Evolutionary conservation across 208 protist species (phyloP), one percentile per base, ranked within the genome.

Genomic region (Naegleria gruberi): DNA sequence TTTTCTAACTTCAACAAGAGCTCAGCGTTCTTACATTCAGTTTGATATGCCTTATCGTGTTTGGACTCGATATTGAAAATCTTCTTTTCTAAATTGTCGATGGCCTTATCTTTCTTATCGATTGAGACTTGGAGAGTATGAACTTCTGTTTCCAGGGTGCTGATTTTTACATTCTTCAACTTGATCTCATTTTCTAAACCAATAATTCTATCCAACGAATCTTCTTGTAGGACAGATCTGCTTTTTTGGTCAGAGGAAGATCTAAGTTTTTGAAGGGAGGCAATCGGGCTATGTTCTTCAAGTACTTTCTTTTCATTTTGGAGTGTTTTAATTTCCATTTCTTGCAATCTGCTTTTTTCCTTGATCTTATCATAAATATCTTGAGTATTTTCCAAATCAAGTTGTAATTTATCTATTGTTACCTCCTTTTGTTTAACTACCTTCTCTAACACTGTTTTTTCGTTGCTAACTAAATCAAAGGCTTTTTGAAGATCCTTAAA

Each of bases 21-120:
- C 4, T 87, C 83, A 41, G 83, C 41, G n/a, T 87, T 87, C n/a
- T 51, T 51, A 34, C 43, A 87, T 55, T 87, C 83, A 10, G 55
- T 41, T 34, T 87, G 43, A 40, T 87, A 87, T 40, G n/a, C 41
- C 43, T 87, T 87, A 37, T 87, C 83, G 4, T 55, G 41, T 40
- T 87, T 87, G 83, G 5, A 23, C n/a, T 87, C 43, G 7, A 34
- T 15, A 41, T 15, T 41, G 12, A 5, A 37, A 4, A 87, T 2
- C 12, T 55, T 7, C 43, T 87, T 55, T 40, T 87, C 83, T 23
- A 87, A 12, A 15, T 19, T 55, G 8, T 87, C 83, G 12, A 87
- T 55, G 12, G 83, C 83, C 15, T 87, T 46, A 30, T 87, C 44
- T 34, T 87, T 87, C 44, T 87, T 87, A 10, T 45, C 44, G 12